Evolutionary conservation across 768 basidiomycete genomes (phyloP).

Genomic region (Calocera viscosa): DNA sequence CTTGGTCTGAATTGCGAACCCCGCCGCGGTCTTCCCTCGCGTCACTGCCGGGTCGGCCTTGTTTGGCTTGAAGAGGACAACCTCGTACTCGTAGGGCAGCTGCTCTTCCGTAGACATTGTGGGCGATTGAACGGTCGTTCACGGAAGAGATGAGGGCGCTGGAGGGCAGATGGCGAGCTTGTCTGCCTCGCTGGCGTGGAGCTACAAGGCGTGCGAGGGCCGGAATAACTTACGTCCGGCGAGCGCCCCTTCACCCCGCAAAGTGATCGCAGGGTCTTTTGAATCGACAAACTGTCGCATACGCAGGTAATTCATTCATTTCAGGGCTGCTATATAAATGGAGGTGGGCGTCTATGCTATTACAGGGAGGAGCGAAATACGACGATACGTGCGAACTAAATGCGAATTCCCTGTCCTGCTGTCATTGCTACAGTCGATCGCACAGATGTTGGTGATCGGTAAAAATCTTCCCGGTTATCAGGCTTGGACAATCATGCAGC

Average conservation of each 20-base stretch:
- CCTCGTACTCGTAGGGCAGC: not conserved
- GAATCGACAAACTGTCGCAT: no score
- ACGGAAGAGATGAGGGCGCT: not conserved
- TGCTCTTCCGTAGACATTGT: not conserved
- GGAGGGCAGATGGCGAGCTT: not conserved
- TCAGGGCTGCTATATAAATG: no score
- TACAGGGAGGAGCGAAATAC: not conserved
- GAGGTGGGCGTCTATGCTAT: no score
- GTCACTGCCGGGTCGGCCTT: not conserved
- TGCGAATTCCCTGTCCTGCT: no score
- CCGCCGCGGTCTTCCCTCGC: not conserved
- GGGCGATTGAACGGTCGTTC: not conserved
- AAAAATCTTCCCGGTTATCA: no score
- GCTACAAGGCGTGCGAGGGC: not conserved
- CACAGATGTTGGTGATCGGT: no score
- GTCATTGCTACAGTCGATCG: no score
- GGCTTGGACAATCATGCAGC: no score
- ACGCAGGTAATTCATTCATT: no score
- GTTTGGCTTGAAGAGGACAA: constrained; percentile 1
- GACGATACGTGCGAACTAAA: not conserved
- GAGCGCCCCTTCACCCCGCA: not conserved
- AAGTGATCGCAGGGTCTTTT: no score
- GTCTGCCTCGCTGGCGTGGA: not conserved
- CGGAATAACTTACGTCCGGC: no score
- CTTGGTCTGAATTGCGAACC: not conserved